phyloP scores from a whole-genome alignment of 192 early-diverging fungal genomes.

The Backusella westeae region DNA sequence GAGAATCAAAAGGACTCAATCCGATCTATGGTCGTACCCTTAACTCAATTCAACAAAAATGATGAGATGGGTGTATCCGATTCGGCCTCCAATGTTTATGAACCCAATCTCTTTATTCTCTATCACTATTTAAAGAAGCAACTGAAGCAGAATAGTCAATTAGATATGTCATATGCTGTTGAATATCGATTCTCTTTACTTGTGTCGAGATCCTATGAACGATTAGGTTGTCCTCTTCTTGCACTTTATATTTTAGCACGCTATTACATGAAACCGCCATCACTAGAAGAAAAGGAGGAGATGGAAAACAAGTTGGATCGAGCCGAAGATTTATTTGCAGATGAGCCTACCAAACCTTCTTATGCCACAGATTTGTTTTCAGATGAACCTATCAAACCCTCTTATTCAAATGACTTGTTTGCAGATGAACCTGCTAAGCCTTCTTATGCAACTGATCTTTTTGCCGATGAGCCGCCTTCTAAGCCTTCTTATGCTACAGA shows the following conservation, averaged over 20 bases:
- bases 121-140: constrained; percentile 66
- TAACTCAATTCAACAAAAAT: neutral
- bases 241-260: constrained; percentile 70
- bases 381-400: constrained; percentile 14
- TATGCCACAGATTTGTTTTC: constrained; percentile 28
- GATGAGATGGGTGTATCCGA: neutral
- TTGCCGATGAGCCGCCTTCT: constrained; percentile 18
- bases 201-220: constrained; percentile 69
- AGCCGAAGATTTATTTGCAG: constrained; percentile 26
- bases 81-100: constrained; percentile 36
- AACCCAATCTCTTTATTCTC: constrained; percentile 71
- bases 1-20: constrained; percentile 59
- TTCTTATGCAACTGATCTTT: constrained; percentile 17
- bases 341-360: constrained; percentile 13
- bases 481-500: constrained; percentile 19
- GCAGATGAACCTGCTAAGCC: constrained; percentile 12
- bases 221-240: constrained; percentile 73
- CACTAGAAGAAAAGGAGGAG: neutral
- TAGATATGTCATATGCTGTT: constrained; percentile 43
- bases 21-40: constrained; percentile 53
- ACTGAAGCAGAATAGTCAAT: constrained; percentile 38
- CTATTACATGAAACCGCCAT: constrained; percentile 24
- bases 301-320: neutral
- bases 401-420: constrained; percentile 17
- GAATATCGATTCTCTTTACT: constrained; percentile 64